These are phyloP conservation scores for Nicotiana benthamiana DNA, from an alignment of 257 asterid species.

Conservation along the genomic window DNA sequence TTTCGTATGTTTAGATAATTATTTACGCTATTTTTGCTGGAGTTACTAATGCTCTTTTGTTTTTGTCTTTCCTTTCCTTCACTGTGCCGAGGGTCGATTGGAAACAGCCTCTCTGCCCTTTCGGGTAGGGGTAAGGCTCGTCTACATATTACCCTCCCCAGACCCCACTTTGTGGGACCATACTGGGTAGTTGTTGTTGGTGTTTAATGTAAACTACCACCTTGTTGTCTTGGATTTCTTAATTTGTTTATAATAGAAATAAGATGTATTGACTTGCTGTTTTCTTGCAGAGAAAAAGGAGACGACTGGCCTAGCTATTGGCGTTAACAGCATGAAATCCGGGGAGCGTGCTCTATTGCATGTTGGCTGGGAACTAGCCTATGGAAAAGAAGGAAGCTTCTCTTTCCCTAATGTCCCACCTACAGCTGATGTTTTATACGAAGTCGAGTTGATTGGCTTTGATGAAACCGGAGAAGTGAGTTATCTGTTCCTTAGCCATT, in stretches of 20 bases:
- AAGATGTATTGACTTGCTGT: constrained; percentile 9
- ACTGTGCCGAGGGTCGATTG: too few species aligned
- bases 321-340: constrained; percentile 74
- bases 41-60: too few species aligned
- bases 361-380: constrained; percentile 90
- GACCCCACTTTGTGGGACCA: too few species aligned
- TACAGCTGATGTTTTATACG: constrained; percentile 70
- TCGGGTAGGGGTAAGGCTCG: too few species aligned
- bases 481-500: neutral
- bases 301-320: constrained; percentile 84
- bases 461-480: constrained; percentile 94
- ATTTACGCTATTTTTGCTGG: too few species aligned
- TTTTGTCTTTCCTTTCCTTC: too few species aligned
- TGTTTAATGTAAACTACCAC: too few species aligned
- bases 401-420: constrained; percentile 98
- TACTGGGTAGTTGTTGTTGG: too few species aligned
- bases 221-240: too few species aligned
- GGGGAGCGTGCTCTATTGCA: constrained; percentile 78
- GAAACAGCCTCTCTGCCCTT: too few species aligned
- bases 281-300: constrained; percentile 72
- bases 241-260: neutral
- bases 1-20: too few species aligned
- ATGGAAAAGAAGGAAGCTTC: constrained; percentile 93
- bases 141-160: too few species aligned
- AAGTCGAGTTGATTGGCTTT: constrained; percentile 92